Evolutionary conservation across 1,284 basidiomycete species (phyloP).

Genomic region (Clitocybe nebularis): DNA sequence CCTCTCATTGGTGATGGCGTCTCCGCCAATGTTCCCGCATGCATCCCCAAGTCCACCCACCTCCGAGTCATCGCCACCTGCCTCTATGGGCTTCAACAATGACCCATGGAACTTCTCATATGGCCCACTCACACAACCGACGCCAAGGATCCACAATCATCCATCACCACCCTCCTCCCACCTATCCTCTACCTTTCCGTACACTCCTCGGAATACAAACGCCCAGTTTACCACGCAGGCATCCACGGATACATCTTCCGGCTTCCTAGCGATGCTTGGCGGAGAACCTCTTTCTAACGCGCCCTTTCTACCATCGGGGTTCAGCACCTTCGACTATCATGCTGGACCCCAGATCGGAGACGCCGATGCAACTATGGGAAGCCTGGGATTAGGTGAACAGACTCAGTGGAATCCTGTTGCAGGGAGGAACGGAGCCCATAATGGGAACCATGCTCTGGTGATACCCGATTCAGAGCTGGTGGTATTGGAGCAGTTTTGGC

Average conservation of each 20-base stretch:
- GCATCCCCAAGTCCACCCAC: background rate
- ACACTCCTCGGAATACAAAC: background rate
- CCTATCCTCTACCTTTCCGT: background rate
- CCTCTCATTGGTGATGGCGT: background rate
- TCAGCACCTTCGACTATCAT: conserved; percentile 12
- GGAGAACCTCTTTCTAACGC: conserved; percentile 22
- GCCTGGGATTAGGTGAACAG: no score
- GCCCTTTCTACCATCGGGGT: conserved; percentile 23
- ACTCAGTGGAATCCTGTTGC: no score
- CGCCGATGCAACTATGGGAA: no score
- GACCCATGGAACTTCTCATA: background rate
- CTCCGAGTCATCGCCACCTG: background rate
- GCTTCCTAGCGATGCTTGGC: conserved; percentile 23
- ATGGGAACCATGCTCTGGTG: conserved; percentile 1
- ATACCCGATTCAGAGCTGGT: conserved; percentile 18
- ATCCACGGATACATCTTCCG: conserved; percentile 2
- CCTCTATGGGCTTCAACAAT: no score
- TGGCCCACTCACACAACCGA: no score
- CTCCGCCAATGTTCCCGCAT: background rate
- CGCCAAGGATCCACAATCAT: no score
- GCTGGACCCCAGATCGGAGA: no score
- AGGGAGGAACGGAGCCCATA: background rate
- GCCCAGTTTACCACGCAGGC: background rate
- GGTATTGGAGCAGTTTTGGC: conserved; percentile 19
- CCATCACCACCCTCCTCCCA: background rate